Conservation (phyloP, 2,329 filamentous ascomycete genomes). For the Elsinoe arachidis region DNA sequence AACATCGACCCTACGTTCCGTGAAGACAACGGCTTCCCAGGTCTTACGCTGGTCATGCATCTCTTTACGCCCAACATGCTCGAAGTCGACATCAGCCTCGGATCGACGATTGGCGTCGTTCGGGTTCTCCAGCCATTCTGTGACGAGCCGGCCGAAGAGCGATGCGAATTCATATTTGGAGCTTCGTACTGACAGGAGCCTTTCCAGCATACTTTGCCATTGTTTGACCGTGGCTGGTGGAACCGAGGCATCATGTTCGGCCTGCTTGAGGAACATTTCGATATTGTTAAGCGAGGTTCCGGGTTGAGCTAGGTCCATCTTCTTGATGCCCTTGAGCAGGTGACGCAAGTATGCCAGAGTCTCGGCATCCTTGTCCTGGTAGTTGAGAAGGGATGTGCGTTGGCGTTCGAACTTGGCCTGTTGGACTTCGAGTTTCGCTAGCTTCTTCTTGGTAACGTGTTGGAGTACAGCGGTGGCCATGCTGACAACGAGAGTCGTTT, state of each 20-base stretch:
- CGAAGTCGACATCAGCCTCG: slow-evolving; percentile 30
- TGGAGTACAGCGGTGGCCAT: slow-evolving; percentile 17
- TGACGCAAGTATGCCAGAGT: slow-evolving; percentile 2
- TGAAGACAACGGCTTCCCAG: slow-evolving; percentile 52
- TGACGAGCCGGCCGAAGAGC: slow-evolving; percentile 41
- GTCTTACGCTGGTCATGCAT: slow-evolving; percentile 35
- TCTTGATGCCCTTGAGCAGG: slow-evolving; percentile 14
- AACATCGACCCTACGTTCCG: slow-evolving; percentile 38
- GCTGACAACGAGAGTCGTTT: not conserved
- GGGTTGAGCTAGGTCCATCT: slow-evolving; percentile 13
- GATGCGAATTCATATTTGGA: slow-evolving; percentile 38
- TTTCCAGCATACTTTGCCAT: slow-evolving; percentile 25
- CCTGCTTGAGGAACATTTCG: slow-evolving; percentile 13
- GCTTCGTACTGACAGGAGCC: slow-evolving; percentile 34
- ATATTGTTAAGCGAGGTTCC: slow-evolving; percentile 10
- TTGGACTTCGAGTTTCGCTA: slow-evolving; percentile 9
- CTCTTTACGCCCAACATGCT: slow-evolving; percentile 33
- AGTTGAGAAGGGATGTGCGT: slow-evolving; percentile 1
- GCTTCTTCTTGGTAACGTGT: slow-evolving; percentile 17
- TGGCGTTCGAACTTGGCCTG: slow-evolving; percentile 12
- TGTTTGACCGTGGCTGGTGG: slow-evolving; percentile 10
- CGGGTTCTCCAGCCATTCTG: slow-evolving; percentile 37
- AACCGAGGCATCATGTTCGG: slow-evolving; percentile 15
- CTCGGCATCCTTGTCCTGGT: not conserved
- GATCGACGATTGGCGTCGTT: slow-evolving; percentile 18